Conservation (phyloP, 805 yeast genomes). For the Candida hispaniensis region DNA sequence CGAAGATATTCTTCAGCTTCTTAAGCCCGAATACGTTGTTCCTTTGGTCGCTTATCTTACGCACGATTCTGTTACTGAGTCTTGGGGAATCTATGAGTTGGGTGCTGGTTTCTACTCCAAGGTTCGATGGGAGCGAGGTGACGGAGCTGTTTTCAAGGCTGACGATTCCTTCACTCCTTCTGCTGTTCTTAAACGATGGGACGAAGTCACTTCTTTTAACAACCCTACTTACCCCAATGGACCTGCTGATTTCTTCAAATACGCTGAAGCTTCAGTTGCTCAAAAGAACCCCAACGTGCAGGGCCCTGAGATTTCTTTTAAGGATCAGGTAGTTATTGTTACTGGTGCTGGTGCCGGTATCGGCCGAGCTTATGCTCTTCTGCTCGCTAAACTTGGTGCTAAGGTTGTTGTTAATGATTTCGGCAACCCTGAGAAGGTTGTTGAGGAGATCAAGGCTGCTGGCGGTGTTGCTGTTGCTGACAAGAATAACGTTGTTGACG, state of each 20-base stretch:
- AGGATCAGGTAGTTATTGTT: conserved; percentile 75
- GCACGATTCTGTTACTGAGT: conserved; percentile 50
- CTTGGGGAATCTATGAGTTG: conserved; percentile 75
- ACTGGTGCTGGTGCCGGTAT: conserved; percentile 96
- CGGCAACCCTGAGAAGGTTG: conserved; percentile 58
- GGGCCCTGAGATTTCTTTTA: conserved; percentile 49
- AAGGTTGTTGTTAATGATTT: conserved; percentile 91
- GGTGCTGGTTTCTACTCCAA: conserved; percentile 93
- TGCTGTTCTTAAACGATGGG: conserved; percentile 58
- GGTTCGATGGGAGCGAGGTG: conserved; percentile 88
- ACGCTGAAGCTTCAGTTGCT: conserved; percentile 45
- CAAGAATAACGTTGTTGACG: conserved; percentile 71
- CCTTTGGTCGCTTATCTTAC: conserved; percentile 78
- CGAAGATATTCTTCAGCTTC: conserved; percentile 64
- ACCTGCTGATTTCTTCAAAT: conserved; percentile 57
- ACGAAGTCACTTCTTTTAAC: conserved; percentile 48
- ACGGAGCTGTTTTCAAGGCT: conserved; percentile 76
- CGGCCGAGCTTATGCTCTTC: conserved; percentile 80
- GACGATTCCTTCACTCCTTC: conserved; percentile 74
- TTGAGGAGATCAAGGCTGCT: conserved; percentile 55
- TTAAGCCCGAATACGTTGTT: conserved; percentile 83
- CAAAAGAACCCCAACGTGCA: conserved; percentile 49
- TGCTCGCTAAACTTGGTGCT: conserved; percentile 85
- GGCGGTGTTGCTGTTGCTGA: conserved; percentile 82
- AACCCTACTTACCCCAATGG: conserved; percentile 57